Evolutionary conservation across 176 grass and related monocot species (phyloP).

Genomic region (Themeda triandra): DNA sequence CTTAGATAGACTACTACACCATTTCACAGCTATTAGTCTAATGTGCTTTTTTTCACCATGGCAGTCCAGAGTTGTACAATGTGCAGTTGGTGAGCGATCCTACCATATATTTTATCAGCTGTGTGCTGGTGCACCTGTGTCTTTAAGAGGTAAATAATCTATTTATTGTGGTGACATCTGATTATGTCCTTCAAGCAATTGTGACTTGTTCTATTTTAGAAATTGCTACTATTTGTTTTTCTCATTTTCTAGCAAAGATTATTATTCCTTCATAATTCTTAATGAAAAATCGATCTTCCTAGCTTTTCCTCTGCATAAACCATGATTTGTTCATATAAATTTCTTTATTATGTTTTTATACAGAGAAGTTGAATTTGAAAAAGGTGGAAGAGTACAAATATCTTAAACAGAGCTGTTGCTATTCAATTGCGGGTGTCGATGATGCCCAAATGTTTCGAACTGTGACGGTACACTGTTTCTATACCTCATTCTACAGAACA

Average conservation of each 20-base stretch:
- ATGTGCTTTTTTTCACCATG: slow-evolving; percentile 31
- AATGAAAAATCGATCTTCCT: not conserved
- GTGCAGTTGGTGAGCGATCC: slow-evolving; percentile 72
- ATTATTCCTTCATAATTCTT: not conserved
- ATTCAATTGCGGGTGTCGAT: slow-evolving; percentile 89
- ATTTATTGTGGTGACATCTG: not conserved
- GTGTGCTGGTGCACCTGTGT: slow-evolving; percentile 68
- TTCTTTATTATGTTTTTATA: slow-evolving; percentile 27
- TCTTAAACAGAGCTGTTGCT: slow-evolving; percentile 91
- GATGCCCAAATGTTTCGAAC: slow-evolving; percentile 85
- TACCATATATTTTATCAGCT: slow-evolving; percentile 99
- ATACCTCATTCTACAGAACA: slow-evolving; percentile 15
- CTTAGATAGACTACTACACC: not conserved
- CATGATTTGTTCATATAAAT: slow-evolving; percentile 4
- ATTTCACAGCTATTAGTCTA: not conserved
- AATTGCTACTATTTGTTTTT: slow-evolving; percentile 16
- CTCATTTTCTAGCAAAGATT: slow-evolving; percentile 6
- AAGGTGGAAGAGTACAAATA: slow-evolving; percentile 96
- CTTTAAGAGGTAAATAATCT: slow-evolving; percentile 68
- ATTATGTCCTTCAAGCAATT: slow-evolving; percentile 13
- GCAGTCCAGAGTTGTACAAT: slow-evolving; percentile 99
- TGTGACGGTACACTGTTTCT: slow-evolving; percentile 57
- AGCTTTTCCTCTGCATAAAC: not conserved
- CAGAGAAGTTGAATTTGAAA: slow-evolving; percentile 94
- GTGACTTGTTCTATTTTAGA: not conserved